Percentiles rank a stretch among this genome's conserved stretches.
These are phyloP conservation scores for Rhytidhysteron rufulum DNA, from an alignment of 2,329 filamentous ascomycete species.

Conservation along the genomic window DNA sequence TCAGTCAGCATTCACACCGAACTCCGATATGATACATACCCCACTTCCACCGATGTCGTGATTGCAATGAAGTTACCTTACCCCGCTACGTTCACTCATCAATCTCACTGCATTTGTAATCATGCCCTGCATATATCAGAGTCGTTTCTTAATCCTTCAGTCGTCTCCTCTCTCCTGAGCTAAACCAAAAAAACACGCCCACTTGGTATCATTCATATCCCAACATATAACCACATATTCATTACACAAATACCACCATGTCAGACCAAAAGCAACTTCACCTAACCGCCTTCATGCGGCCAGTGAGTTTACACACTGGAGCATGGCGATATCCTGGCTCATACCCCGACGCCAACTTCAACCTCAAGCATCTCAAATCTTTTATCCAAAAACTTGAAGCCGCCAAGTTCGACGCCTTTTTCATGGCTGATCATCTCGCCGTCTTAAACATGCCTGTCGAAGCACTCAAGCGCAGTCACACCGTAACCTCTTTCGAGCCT, in stretches of 20 bases:
- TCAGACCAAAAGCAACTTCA: slow-evolving; percentile 24
- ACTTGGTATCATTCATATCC: neutral
- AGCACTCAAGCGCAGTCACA: slow-evolving; percentile 47
- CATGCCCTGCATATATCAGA: neutral
- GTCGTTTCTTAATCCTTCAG: too few relatives aligned
- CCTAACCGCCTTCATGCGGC: slow-evolving; percentile 58
- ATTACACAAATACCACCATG: neutral
- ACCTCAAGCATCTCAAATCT: slow-evolving; percentile 49
- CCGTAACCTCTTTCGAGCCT: slow-evolving; percentile 68
- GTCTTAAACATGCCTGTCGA: slow-evolving; percentile 56
- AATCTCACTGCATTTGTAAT: neutral
- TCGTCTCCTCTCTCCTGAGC: neutral
- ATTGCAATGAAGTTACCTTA: neutral
- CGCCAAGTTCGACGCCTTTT: slow-evolving; percentile 56
- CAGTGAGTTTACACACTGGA: slow-evolving; percentile 53
- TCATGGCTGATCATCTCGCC: slow-evolving; percentile 54
- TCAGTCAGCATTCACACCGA: too few relatives aligned
- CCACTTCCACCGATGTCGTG: neutral
- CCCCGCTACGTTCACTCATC: neutral
- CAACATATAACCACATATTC: neutral
- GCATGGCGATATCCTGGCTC: slow-evolving; percentile 56
- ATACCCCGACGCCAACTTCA: slow-evolving; percentile 57
- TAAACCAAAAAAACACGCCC: neutral
- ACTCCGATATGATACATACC: too few relatives aligned
- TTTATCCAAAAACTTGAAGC: slow-evolving; percentile 54